Evolutionary conservation across 768 basidiomycete genomes (phyloP).

Genomic region (Hemileccinum rubropunctum): DNA sequence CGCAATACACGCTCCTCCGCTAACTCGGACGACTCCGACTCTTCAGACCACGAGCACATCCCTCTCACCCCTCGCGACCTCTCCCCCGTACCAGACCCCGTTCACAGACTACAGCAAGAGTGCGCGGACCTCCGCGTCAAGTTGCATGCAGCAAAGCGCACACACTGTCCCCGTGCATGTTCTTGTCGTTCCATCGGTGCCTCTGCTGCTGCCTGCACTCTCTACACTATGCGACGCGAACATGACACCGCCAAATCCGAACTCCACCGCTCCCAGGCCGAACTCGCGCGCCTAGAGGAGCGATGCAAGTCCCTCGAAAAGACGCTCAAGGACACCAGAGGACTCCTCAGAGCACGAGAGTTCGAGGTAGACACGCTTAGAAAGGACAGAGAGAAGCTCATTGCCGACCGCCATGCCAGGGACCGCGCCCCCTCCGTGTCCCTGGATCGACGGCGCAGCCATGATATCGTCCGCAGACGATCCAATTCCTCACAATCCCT

Average conservation of each 20-base stretch:
- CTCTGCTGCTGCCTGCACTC: slow-evolving; percentile 43
- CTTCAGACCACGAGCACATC: slow-evolving; percentile 24
- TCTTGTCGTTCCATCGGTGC: slow-evolving; percentile 32
- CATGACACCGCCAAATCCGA: slow-evolving; percentile 55
- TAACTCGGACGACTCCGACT: slow-evolving; percentile 27
- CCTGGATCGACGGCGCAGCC: slow-evolving; percentile 30
- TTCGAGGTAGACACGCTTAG: slow-evolving; percentile 56
- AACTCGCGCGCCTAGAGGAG: slow-evolving; percentile 57
- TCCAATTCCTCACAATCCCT: slow-evolving; percentile 31
- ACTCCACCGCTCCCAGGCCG: slow-evolving; percentile 50
- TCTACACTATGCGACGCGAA: slow-evolving; percentile 47
- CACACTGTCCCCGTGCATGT: slow-evolving; percentile 31
- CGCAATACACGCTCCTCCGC: slow-evolving; percentile 29
- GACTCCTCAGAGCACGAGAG: slow-evolving; percentile 56
- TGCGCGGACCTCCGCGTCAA: slow-evolving; percentile 45
- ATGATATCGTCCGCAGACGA: slow-evolving; percentile 23
- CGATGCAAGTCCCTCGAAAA: slow-evolving; percentile 61
- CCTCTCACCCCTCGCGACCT: slow-evolving; percentile 30
- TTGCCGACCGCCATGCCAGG: slow-evolving; percentile 21
- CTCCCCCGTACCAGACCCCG: slow-evolving; percentile 41
- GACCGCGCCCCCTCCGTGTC: slow-evolving; percentile 20
- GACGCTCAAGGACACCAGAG: slow-evolving; percentile 61
- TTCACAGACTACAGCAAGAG: slow-evolving; percentile 38
- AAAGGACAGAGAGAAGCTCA: slow-evolving; percentile 34
- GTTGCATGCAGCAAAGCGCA: slow-evolving; percentile 36